phyloP scores from a whole-genome alignment of 1,284 basidiomycete species.

The Fistulinella staudtii region DNA sequence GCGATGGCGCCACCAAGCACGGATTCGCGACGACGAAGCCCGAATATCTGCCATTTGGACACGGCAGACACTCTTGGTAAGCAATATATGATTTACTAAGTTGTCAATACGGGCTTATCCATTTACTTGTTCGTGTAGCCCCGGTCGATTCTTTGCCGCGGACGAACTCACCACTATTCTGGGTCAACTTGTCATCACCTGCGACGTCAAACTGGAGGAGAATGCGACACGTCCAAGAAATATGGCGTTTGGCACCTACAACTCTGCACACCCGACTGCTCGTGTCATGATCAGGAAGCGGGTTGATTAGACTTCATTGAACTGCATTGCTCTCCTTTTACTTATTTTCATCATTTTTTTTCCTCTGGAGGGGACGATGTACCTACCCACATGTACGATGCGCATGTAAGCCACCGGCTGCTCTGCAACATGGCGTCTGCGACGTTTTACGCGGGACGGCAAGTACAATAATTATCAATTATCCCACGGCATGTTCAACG shows the following conservation, averaged over 20 bases:
- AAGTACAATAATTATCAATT: too few species aligned
- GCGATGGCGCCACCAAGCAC: constrained; percentile 8
- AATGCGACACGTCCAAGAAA: neutral
- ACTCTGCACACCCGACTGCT: neutral
- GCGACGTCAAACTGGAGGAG: constrained; percentile 29
- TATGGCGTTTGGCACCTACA: neutral
- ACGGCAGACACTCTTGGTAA: constrained; percentile 20
- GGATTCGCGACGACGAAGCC: constrained; percentile 9
- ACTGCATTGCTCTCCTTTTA: neutral
- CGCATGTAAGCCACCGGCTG: neutral
- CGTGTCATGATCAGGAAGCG: neutral
- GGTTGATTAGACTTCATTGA: neutral
- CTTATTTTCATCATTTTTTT: too few species aligned
- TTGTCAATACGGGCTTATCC: neutral
- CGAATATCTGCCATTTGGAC: constrained; percentile 16
- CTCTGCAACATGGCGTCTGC: neutral
- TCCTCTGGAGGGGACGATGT: neutral
- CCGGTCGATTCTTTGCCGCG: constrained; percentile 33
- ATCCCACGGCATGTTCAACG: too few species aligned
- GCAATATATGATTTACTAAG: neutral
- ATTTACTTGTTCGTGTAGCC: constrained; percentile 12
- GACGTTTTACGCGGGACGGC: too few species aligned
- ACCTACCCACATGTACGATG: neutral
- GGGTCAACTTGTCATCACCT: constrained; percentile 26
- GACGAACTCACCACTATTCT: constrained; percentile 25